A percentile compares a stretch with the other conserved stretches of the same genome.
Conservation (phyloP, 2,329 filamentous ascomycete species). For the Rachicladosporium sp. region DNA sequence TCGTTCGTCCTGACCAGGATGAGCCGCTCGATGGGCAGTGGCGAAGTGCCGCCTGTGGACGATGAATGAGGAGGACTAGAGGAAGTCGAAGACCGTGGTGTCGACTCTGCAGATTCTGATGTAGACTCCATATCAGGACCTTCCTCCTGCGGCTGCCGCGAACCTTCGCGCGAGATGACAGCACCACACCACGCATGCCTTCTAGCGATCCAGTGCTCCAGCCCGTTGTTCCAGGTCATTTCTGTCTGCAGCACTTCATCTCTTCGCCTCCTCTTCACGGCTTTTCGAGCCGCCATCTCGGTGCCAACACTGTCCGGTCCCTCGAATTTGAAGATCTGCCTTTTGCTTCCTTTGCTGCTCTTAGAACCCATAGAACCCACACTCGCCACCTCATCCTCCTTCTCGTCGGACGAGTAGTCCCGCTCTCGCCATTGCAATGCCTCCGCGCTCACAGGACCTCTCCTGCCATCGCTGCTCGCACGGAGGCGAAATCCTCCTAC, state of each 20-base stretch:
- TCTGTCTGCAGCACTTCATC: constrained; percentile 28
- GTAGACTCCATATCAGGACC: constrained; percentile 1
- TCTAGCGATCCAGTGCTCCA: constrained; percentile 65
- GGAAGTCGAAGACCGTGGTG: constrained; percentile 28
- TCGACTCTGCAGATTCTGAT: constrained; percentile 3
- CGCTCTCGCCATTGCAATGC: constrained; percentile 32
- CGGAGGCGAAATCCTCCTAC: not conserved
- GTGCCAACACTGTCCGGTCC: constrained; percentile 32
- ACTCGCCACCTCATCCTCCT: constrained; percentile 11
- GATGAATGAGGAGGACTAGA: constrained; percentile 7
- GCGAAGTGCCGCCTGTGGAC: constrained; percentile 10
- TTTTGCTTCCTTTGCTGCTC: constrained; percentile 9
- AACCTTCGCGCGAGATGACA: constrained; percentile 3
- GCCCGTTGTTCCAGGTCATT: constrained; percentile 61
- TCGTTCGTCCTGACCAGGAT: not conserved
- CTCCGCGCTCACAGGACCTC: constrained; percentile 14
- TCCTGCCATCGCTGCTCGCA: constrained; percentile 11
- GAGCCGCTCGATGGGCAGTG: constrained; percentile 5
- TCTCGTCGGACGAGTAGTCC: constrained; percentile 27
- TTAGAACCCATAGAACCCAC: constrained; percentile 6
- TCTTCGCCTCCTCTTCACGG: constrained; percentile 26
- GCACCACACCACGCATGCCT: constrained; percentile 81
- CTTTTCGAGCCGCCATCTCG: constrained; percentile 18
- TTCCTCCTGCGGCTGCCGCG: not conserved
- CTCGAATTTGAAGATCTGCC: constrained; percentile 30